phyloP scores from a whole-genome alignment of 805 yeast species.

The Teunomyces atbi region DNA sequence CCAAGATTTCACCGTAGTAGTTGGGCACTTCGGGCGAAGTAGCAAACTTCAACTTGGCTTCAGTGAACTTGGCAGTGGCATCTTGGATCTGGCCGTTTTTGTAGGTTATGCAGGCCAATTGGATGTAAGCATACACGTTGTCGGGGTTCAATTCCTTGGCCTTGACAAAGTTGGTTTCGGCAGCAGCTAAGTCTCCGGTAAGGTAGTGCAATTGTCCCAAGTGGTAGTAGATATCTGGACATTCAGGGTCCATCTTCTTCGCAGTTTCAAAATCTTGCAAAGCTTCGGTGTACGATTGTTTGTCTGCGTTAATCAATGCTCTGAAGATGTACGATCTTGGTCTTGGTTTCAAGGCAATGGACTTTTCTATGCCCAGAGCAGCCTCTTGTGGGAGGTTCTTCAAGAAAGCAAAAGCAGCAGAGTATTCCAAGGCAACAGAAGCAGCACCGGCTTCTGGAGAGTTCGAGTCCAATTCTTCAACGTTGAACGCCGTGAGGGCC shows the following conservation, averaged over 20 bases:
- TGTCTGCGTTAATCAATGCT: conserved; percentile 82
- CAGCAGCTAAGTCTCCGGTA: conserved; percentile 69
- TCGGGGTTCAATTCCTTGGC: conserved; percentile 71
- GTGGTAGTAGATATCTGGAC: conserved; percentile 88
- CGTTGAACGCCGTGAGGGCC: conserved; percentile 51
- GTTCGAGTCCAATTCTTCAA: conserved; percentile 28
- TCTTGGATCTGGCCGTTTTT: conserved; percentile 62
- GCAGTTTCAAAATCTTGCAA: conserved; percentile 69
- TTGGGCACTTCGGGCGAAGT: conserved; percentile 89
- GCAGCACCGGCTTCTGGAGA: conserved; percentile 43
- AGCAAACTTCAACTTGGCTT: conserved; percentile 74
- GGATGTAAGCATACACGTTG: conserved; percentile 84
- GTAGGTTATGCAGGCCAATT: conserved; percentile 88
- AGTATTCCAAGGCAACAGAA: conserved; percentile 76
- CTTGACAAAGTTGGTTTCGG: conserved; percentile 70
- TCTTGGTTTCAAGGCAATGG: conserved; percentile 69
- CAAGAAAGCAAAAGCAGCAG: conserved; percentile 81
- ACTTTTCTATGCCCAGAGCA: conserved; percentile 57
- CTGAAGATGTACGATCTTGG: conserved; percentile 78
- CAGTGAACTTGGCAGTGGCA: conserved; percentile 65
- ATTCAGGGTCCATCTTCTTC: conserved; percentile 59
- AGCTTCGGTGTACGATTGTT: conserved; percentile 60
- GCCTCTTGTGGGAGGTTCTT: conserved; percentile 70
- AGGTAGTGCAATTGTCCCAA: conserved; percentile 89
- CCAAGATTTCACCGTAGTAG: conserved; percentile 91